Conservation (phyloP, 441 rosid genomes). For the Arabidopsis hybrid region DNA sequence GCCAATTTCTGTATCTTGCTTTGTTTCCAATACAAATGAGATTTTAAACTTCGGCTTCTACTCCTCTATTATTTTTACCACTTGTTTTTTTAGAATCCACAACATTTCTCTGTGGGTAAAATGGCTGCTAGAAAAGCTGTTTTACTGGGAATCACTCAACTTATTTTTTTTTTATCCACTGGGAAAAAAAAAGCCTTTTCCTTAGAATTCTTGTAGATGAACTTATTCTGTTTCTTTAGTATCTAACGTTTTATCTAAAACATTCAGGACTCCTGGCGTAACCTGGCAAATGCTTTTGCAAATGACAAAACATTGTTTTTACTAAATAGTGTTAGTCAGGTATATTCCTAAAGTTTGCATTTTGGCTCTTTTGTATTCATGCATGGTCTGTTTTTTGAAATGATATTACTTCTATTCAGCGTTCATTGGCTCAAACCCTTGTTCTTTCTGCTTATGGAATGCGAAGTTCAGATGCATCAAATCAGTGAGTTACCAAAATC, state of each 20-base stretch:
- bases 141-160: conserved; percentile 8
- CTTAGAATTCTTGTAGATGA: conserved; percentile 19
- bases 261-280: conserved; percentile 87
- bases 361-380: conserved; percentile 25
- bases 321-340: conserved; percentile 89
- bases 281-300: conserved; percentile 89
- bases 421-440: conserved; percentile 90
- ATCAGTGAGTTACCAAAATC: conserved; percentile 71
- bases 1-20: conserved; percentile 12
- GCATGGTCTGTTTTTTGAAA: conserved; percentile 28
- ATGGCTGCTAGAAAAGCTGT: conserved; percentile 15
- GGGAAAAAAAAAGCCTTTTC: neutral
- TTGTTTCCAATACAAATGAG: conserved; percentile 13
- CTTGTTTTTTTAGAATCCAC: conserved; percentile 2
- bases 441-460: conserved; percentile 94
- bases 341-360: conserved; percentile 43
- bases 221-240: conserved; percentile 4
- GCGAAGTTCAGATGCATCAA: conserved; percentile 73
- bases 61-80: conserved; percentile 20
- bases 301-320: conserved; percentile 74
- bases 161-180: neutral
- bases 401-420: conserved; percentile 58
- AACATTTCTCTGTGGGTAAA: conserved; percentile 1
- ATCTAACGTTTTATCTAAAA: conserved; percentile 17
- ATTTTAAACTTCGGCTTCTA: neutral